Conservation (phyloP, 2,329 filamentous ascomycete genomes). For the Pseudogymnoascus pannorum region DNA sequence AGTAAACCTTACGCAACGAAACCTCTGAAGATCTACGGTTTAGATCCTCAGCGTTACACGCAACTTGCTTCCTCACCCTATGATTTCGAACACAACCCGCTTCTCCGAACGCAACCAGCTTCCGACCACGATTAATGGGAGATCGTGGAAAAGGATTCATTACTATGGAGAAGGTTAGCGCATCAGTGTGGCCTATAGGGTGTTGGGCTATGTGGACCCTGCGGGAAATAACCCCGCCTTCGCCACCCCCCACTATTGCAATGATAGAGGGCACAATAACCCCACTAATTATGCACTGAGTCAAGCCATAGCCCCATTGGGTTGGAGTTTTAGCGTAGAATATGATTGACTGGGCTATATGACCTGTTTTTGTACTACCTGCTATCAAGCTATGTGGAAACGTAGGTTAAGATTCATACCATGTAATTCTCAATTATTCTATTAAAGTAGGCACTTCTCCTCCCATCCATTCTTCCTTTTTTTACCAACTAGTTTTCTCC, state of each 20-base stretch:
- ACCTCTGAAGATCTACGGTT: no score
- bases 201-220: no score
- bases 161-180: neutral
- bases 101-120: no score
- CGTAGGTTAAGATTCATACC: neutral
- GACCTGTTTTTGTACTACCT: neutral
- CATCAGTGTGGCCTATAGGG: no score
- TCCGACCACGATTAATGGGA: neutral
- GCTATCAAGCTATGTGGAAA: neutral
- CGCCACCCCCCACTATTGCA: no score
- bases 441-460: neutral
- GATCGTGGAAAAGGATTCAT: neutral
- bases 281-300: neutral
- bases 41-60: no score
- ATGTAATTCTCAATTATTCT: neutral
- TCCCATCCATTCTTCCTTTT: neutral
- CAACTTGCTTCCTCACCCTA: no score
- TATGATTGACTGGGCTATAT: neutral
- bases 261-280: neutral
- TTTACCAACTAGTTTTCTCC: neutral
- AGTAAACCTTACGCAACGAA: no score
- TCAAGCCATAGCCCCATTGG: neutral
- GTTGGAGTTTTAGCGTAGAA: neutral
- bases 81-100: no score
- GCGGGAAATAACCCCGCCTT: no score